Conservation (phyloP, 2,329 filamentous ascomycete species). For the Stylonectria norvegica region DNA sequence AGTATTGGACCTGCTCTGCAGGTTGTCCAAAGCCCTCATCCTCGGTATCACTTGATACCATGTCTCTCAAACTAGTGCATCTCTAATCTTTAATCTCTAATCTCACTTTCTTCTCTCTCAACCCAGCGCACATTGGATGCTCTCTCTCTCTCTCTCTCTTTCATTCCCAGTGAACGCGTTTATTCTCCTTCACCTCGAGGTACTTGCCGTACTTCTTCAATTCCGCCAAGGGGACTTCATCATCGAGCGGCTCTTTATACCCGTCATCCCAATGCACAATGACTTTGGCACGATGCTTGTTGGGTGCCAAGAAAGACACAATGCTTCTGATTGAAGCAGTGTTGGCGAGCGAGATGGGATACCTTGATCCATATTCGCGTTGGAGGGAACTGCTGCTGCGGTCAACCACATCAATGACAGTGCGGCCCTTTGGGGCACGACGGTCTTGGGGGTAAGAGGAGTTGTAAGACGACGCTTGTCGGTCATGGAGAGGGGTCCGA, state of each 20-base stretch:
- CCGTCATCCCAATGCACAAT: slow-evolving; percentile 29
- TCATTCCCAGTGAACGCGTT: slow-evolving; percentile 25
- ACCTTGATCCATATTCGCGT: slow-evolving; percentile 16
- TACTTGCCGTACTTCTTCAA: slow-evolving; percentile 15
- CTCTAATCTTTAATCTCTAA: neutral
- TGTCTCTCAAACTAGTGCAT: slow-evolving; percentile 4
- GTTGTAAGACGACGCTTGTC: slow-evolving; percentile 1
- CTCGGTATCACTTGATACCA: no score
- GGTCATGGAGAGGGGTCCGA: slow-evolving; percentile 1
- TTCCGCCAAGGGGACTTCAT: slow-evolving; percentile 19
- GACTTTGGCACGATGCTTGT: slow-evolving; percentile 21
- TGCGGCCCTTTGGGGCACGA: neutral
- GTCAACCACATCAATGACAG: slow-evolving; percentile 21
- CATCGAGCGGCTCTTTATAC: slow-evolving; percentile 20
- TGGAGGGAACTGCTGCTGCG: slow-evolving; percentile 12
- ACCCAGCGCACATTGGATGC: neutral
- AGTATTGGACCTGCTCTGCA: no score
- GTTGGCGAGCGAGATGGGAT: slow-evolving; percentile 19
- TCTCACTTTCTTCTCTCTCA: neutral
- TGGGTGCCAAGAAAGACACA: slow-evolving; percentile 22
- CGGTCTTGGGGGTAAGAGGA: neutral
- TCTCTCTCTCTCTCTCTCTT: slow-evolving; percentile 3
- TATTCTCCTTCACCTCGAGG: slow-evolving; percentile 25
- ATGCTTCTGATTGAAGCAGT: slow-evolving; percentile 16
- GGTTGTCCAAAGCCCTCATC: no score